Conservation (phyloP, 257 asterid genomes). For the Hygrophila difformis region DNA sequence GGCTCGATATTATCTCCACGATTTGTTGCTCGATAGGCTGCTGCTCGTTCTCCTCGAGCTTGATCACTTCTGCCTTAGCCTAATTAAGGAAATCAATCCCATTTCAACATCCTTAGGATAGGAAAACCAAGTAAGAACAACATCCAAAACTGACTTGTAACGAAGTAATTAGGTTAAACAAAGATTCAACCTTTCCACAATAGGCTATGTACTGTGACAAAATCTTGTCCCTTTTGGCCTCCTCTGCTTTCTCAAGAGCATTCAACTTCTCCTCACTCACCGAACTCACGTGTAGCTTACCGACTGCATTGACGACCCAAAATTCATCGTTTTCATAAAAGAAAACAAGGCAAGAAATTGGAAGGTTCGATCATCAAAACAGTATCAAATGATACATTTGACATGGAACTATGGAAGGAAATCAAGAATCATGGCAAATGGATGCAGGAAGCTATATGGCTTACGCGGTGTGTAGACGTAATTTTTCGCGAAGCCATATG, state of each 20-base stretch:
- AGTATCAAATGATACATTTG: too few relatives aligned
- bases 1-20: conserved; percentile 32
- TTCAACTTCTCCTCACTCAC: conserved; percentile 40
- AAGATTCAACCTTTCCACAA: conserved; percentile 25
- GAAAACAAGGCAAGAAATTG: too few relatives aligned
- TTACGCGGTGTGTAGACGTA: conserved; percentile 57
- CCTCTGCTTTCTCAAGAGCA: conserved; percentile 31
- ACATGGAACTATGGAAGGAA: neutral
- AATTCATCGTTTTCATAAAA: neutral
- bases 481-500: conserved; percentile 33
- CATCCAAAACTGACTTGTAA: too few relatives aligned
- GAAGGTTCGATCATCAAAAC: too few relatives aligned
- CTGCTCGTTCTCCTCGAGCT: conserved; percentile 36
- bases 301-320: conserved; percentile 40
- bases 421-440: neutral
- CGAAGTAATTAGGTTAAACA: too few relatives aligned
- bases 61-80: conserved; percentile 46
- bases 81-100: conserved; percentile 8
- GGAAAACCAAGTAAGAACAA: too few relatives aligned
- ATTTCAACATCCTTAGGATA: neutral
- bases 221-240: conserved; percentile 21
- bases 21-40: conserved; percentile 35
- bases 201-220: conserved; percentile 29
- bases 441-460: conserved; percentile 10
- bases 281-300: conserved; percentile 40